A percentile compares a stretch with the other conserved stretches of the same genome.
These are phyloP conservation scores for Acacia confusa DNA, from an alignment of 306 rosid genomes.

Conservation along the genomic window DNA sequence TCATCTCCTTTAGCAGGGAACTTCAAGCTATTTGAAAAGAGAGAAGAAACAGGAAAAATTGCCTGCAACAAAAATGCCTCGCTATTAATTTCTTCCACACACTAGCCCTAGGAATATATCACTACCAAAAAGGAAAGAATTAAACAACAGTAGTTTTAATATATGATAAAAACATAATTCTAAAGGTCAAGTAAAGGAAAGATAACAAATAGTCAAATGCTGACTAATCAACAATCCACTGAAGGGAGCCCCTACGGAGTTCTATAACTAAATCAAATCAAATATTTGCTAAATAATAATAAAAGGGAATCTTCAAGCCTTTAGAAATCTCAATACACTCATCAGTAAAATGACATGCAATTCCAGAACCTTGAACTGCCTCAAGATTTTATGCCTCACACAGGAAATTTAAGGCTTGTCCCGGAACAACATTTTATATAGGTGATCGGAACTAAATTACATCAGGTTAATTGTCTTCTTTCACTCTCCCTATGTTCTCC, in stretches of 20 bases:
- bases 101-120: conserved; percentile 1
- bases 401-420: background rate
- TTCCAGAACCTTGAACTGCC: background rate
- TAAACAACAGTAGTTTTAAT: background rate
- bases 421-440: conserved; percentile 27
- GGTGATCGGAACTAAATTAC: background rate
- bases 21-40: conserved; percentile 82
- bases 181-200: background rate
- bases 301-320: conserved; percentile 1
- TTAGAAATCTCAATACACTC: background rate
- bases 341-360: background rate
- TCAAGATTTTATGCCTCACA: background rate
- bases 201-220: background rate
- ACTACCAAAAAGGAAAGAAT: background rate
- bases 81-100: conserved; percentile 27
- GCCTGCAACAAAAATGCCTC: conserved; percentile 54
- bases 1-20: conserved; percentile 60
- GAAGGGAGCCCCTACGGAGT: conserved; percentile 15
- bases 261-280: conserved; percentile 21
- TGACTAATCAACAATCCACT: conserved; percentile 18
- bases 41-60: conserved; percentile 76
- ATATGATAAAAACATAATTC: conserved; percentile 1
- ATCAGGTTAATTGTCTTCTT: background rate
- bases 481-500: background rate
- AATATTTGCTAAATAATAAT: conserved; percentile 12